These are phyloP conservation scores for Aaosphaeria arxii DNA, from an alignment of 2,329 filamentous ascomycete species.

Conservation along the genomic window DNA sequence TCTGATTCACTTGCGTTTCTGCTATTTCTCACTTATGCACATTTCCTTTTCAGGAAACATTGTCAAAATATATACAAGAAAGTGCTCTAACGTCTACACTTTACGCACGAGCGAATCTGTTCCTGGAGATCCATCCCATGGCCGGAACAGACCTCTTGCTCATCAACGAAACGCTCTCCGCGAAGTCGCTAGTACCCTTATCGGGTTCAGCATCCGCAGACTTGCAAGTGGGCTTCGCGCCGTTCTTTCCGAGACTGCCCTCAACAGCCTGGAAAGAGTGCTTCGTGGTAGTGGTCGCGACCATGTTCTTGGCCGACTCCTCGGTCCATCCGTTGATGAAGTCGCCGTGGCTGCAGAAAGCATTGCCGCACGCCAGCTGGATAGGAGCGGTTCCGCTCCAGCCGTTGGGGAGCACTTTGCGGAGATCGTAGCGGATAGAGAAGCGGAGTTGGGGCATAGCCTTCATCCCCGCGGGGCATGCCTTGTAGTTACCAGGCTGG, in stretches of 20 bases:
- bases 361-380: conserved; percentile 41
- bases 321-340: conserved; percentile 49
- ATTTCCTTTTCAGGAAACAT: neutral
- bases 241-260: conserved; percentile 33
- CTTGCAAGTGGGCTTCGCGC: conserved; percentile 30
- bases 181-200: conserved; percentile 43
- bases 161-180: conserved; percentile 31
- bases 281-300: conserved; percentile 36
- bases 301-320: conserved; percentile 43
- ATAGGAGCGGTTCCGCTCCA: conserved; percentile 46
- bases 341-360: conserved; percentile 46
- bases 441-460: conserved; percentile 49
- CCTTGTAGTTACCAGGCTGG: conserved; percentile 26
- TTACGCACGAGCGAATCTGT: neutral
- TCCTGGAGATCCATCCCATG: conserved; percentile 16
- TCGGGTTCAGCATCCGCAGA: conserved; percentile 42
- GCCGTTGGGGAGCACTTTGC: conserved; percentile 42
- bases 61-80: neutral
- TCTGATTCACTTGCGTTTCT: too few species aligned
- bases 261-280: conserved; percentile 34
- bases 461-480: conserved; percentile 45
- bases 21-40: too few species aligned
- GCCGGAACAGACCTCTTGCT: conserved; percentile 13
- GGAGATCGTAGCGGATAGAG: conserved; percentile 47
- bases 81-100: neutral